Evolutionary conservation across 2,329 filamentous ascomycete species (phyloP).

Genomic region (Cytospora paraplurivora): DNA sequence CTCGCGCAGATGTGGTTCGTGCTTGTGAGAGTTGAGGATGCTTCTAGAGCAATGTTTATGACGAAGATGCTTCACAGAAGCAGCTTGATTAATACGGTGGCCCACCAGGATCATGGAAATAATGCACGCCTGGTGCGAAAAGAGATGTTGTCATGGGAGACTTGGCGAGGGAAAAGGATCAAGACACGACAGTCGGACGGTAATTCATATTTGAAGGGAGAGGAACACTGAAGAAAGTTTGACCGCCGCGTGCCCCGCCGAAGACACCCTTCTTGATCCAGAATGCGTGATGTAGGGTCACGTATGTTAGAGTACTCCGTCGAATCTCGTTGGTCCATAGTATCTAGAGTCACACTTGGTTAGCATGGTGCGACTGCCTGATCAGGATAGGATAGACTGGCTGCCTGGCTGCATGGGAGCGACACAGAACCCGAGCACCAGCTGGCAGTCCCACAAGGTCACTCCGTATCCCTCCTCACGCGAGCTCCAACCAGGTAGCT

Average conservation of each 20-base stretch:
- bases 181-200: conserved; percentile 3
- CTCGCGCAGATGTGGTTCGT: neutral
- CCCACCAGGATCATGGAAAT: neutral
- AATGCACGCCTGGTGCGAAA: conserved; percentile 17
- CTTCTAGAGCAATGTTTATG: neutral
- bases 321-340: conserved; percentile 5
- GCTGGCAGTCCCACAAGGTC: conserved; percentile 19
- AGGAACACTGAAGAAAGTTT: conserved; percentile 8
- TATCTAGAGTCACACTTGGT: conserved; percentile 9
- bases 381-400: conserved; percentile 3
- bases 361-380: conserved; percentile 25
- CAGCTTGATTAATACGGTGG: neutral
- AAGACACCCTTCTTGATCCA: conserved; percentile 8
- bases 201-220: conserved; percentile 3
- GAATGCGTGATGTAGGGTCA: conserved; percentile 18
- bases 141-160: conserved; percentile 11
- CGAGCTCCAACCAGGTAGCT: neutral
- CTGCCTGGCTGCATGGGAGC: conserved; percentile 6
- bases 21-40: neutral
- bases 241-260: conserved; percentile 13
- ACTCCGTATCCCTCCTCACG: neutral
- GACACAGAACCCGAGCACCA: conserved; percentile 10
- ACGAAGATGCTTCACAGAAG: conserved; percentile 16
- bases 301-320: conserved; percentile 10
- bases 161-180: conserved; percentile 9